Base-by-base conservation (phyloP, 2,329 filamentous ascomycete genomes). In the Byssochlamys sp. region DNA sequence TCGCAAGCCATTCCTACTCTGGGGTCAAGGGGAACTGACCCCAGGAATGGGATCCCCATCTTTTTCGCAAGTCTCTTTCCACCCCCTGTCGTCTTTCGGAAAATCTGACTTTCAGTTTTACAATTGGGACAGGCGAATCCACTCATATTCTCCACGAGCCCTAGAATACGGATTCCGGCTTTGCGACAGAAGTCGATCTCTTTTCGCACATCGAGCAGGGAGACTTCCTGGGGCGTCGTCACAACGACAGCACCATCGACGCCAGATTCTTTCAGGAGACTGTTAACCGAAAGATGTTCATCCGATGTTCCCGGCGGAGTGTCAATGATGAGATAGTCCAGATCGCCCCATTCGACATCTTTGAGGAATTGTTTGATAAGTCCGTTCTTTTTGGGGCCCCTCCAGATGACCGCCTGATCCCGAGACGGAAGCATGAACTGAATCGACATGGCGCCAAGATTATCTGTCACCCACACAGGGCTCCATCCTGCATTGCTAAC, bases 121-220 rank as follows among this genome's bases (percentile, higher is more conserved):
- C 94, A 99, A 57, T 89, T 92, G 9, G 91, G 91, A 69, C 94
- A 99, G 55, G 99, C 91, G 66, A 97, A 99, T 2, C 91, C 90
- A 58, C 87, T 90, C 94, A 99, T 99, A 70, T 99, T 99, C 78
- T 99, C 94, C 14, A 96, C 94, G 48, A 99, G 79, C 0, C 94
- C 94, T 2, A 99, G 73, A 5, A 99, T 84, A 53, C 80, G 82
- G 64, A 99, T 97, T 3, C 89, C 90, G 0, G 94, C 94, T 75
- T 99, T 99, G 58, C 86, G 81, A 75, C 95, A 99, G 69, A 99
- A 99, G 69, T 99, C 92, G 58, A 99, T 92, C 74, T 99, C 94
- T 75, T 96, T 97, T 64, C 94, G 81, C 11, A 99, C 94, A 70
- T 99, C 94, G 51, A 99, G 80, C 56, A 99, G 78, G 1, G 88